These are phyloP conservation scores for Solanum virginianum DNA, from an alignment of 257 asterid genomes.

Conservation along the genomic window DNA sequence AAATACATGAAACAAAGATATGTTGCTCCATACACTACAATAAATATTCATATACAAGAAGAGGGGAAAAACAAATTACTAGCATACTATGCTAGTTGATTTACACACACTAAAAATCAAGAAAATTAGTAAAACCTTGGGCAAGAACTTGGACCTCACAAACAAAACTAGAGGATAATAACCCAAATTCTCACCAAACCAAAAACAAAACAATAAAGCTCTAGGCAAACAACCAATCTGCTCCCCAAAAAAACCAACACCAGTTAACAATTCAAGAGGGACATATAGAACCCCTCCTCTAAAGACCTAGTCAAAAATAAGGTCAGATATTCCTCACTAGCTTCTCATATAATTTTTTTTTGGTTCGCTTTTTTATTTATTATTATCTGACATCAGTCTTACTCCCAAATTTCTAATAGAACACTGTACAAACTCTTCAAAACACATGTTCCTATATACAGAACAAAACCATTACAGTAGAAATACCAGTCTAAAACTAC, in stretches of 20 bases:
- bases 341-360: constrained; percentile 1
- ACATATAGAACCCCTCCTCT: neutral
- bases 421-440: constrained; percentile 48
- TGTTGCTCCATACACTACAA: neutral
- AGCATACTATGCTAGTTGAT: neutral
- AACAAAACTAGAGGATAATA: constrained; percentile 41
- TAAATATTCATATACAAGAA: neutral
- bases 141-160: constrained; percentile 32
- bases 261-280: constrained; percentile 15
- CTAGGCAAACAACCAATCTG: constrained; percentile 12
- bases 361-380: neutral
- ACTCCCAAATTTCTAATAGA: constrained; percentile 18
- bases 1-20: neutral
- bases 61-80: neutral
- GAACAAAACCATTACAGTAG: constrained; percentile 18
- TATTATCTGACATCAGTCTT: neutral
- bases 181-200: constrained; percentile 20
- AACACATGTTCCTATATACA: constrained; percentile 34
- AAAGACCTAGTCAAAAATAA: constrained; percentile 27
- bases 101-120: neutral
- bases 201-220: neutral
- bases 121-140: constrained; percentile 17
- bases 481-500: constrained; percentile 17
- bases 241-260: constrained; percentile 15
- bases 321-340: constrained; percentile 36